Evolutionary conservation across 208 protist genomes (phyloP).

Genomic region (Wallacemonas rigidus): DNA sequence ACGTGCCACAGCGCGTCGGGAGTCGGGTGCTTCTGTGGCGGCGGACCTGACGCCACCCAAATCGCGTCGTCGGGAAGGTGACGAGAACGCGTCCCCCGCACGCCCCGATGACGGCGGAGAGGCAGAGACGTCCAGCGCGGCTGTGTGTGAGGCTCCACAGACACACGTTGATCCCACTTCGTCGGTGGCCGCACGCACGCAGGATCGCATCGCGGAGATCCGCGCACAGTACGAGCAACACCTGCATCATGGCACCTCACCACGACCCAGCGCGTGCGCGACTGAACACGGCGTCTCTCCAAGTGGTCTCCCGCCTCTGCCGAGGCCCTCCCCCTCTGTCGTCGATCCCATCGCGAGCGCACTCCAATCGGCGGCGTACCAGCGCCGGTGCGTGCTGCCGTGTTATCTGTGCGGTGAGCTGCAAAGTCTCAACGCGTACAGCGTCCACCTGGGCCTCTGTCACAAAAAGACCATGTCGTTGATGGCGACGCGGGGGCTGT

Average conservation of each 20-base stretch:
- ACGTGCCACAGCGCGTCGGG: conserved; percentile 13
- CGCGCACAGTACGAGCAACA: conserved; percentile 6
- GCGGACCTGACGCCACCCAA: conserved; percentile 1
- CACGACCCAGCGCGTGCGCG: neutral
- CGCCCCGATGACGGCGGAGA: conserved; percentile 5
- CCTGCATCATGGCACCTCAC: neutral
- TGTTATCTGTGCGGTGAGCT: conserved; percentile 77
- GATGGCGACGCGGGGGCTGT: conserved; percentile 29
- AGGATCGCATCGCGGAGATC: conserved; percentile 12
- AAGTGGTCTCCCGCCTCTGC: neutral
- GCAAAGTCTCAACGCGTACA: conserved; percentile 48
- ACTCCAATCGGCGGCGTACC: conserved; percentile 22
- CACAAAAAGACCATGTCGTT: conserved; percentile 34
- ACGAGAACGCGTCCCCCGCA: neutral
- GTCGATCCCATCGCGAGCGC: neutral
- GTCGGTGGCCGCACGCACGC: neutral
- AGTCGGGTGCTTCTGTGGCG: neutral
- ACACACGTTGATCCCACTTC: neutral
- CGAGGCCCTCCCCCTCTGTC: neutral
- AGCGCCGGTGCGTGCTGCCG: conserved; percentile 64
- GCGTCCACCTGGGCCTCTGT: conserved; percentile 60
- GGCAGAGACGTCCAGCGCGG: neutral
- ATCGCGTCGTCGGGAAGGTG: conserved; percentile 8
- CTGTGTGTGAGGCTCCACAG: no score
- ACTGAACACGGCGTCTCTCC: neutral